Evolutionary conservation across 1,139 yeast species (phyloP), one percentile per base, ranked within the genome.

Genomic region (Blastobotrys illinoisensis): DNA sequence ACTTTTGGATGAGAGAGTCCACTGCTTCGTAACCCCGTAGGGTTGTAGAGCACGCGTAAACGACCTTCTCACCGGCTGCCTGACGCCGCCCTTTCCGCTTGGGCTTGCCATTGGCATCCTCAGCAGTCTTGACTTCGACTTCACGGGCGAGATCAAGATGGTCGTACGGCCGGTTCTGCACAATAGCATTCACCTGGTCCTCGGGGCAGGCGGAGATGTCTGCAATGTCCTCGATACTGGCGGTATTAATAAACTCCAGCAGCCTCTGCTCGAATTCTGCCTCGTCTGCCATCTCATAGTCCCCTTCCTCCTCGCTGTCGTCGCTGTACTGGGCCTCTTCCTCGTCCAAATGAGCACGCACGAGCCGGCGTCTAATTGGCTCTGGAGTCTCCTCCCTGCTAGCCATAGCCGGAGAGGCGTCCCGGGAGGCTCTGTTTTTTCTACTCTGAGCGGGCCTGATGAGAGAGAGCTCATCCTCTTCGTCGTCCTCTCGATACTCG

Each of bases 21-120:
- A 93, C 96, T 0, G 99, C 98, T 59, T 85, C 86, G 67, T 93
- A 95, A 2, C 99, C 99, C 63, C 83, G 81, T 60, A 93, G 75
- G 19, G 91, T 85, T 53, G 77, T 73, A 54, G 79, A 80, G 6
- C 89, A 80, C 36, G 80, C 85, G 50, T 88, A 96, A 23, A 90
- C 80, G 50, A 89, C 79, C 66, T 83, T 81, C 62, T 86, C 85
- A 9, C 97, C 97, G 50, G 82, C 79, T 1, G 86, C 77, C 69
- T 86, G 86, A 48, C 73, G 73, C 14, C 65, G 63, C 6, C 71
- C 71, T 21, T 75, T 72, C 40, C 77, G 69, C 50, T 65, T 60
- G n/a, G 65, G 59, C 48, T 73, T 71, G 60, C 75, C 62, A 56
- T 55, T 52, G 1, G 48, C 58, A 7, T 60, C 56, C 49, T 53